A percentile compares a stretch with the other conserved stretches of the same genome.
phyloP scores from a whole-genome alignment of 805 yeast genomes.

The Candida maesae region DNA sequence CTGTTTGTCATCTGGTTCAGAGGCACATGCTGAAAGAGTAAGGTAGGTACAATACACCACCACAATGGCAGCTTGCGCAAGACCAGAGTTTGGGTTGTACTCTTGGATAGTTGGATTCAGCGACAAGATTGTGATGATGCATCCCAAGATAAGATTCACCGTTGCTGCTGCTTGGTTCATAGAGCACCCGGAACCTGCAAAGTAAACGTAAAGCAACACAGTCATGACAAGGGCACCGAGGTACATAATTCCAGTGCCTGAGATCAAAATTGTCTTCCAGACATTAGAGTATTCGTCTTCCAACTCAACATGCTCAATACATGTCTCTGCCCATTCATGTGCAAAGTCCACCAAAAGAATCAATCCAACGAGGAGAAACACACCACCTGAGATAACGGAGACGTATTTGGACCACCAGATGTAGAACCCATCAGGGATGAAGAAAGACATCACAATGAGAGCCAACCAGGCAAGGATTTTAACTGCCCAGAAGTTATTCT shows the following conservation, averaged over 20 bases:
- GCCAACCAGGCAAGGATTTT: slow-evolving; percentile 61
- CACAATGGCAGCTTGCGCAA: slow-evolving; percentile 96
- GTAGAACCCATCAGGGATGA: slow-evolving; percentile 84
- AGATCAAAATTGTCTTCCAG: slow-evolving; percentile 79
- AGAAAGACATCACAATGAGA: slow-evolving; percentile 58
- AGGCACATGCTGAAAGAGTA: slow-evolving; percentile 86
- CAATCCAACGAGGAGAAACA: slow-evolving; percentile 86
- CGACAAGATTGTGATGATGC: slow-evolving; percentile 65
- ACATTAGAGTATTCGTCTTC: slow-evolving; percentile 55
- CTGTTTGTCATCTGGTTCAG: slow-evolving; percentile 90
- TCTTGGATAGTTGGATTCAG: slow-evolving; percentile 85
- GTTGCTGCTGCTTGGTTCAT: slow-evolving; percentile 88
- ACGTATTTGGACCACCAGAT: slow-evolving; percentile 88
- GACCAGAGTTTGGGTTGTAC: slow-evolving; percentile 89
- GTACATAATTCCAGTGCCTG: slow-evolving; percentile 89
- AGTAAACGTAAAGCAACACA: slow-evolving; percentile 73
- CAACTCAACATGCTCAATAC: slow-evolving; percentile 85
- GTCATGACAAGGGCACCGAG: slow-evolving; percentile 68
- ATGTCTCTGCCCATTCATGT: slow-evolving; percentile 97
- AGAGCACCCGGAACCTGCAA: slow-evolving; percentile 76
- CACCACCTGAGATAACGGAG: slow-evolving; percentile 77
- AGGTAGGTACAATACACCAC: slow-evolving; percentile 89
- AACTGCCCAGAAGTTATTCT: slow-evolving; percentile 88
- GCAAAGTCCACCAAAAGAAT: slow-evolving; percentile 93
- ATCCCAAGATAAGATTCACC: slow-evolving; percentile 62